A percentile compares a stretch with the other conserved stretches of the same genome.
Conservation (phyloP, 2,329 filamentous ascomycete species). For the Phialocephala sp. region DNA sequence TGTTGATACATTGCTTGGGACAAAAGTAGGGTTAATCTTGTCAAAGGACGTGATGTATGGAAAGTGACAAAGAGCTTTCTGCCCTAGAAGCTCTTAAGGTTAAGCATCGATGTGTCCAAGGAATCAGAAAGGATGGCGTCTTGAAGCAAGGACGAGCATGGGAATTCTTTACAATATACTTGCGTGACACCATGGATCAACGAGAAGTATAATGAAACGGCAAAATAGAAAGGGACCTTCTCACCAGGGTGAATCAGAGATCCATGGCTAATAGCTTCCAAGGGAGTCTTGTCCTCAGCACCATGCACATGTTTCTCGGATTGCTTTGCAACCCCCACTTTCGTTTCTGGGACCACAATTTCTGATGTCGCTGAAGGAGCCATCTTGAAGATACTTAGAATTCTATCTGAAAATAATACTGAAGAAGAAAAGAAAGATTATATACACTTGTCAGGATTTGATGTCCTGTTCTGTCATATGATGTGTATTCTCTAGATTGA, state of each 20-base stretch:
- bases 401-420: background rate
- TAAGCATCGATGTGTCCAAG: background rate
- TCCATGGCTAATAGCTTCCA: slow-evolving; percentile 44
- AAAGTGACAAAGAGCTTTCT: background rate
- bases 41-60: no score
- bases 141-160: background rate
- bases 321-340: slow-evolving; percentile 28
- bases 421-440: background rate
- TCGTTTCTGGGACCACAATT: slow-evolving; percentile 16
- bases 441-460: background rate
- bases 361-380: slow-evolving; percentile 34
- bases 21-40: background rate
- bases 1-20: background rate
- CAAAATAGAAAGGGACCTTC: background rate
- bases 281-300: slow-evolving; percentile 40
- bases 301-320: slow-evolving; percentile 36
- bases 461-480: background rate
- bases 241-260: slow-evolving; percentile 37
- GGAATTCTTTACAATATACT: background rate
- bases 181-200: background rate
- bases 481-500: background rate
- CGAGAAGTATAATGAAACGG: background rate
- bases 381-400: slow-evolving; percentile 17
- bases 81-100: background rate
- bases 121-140: background rate